Percentiles rank a stretch among this genome's conserved stretches.
These are phyloP conservation scores for Globomyces sp. DNA, from an alignment of 371 early-diverging fungal species.

Conservation along the genomic window DNA sequence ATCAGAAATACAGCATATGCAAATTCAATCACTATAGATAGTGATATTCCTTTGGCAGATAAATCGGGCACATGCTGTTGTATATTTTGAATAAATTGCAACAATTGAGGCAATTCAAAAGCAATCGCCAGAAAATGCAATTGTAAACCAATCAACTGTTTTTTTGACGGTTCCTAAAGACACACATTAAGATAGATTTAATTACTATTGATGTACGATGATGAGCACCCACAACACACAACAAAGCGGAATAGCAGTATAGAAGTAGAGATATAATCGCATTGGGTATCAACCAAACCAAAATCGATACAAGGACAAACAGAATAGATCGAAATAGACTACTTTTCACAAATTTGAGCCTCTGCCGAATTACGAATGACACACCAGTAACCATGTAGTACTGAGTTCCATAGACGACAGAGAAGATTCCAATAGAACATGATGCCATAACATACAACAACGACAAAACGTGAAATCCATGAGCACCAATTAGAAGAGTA, in stretches of 20 bases:
- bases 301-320: neutral
- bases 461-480: too few relatives aligned
- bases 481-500: too few relatives aligned
- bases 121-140: neutral
- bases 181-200: neutral
- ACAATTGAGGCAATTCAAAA: neutral
- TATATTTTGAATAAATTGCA: neutral
- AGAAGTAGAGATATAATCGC: neutral
- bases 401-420: neutral
- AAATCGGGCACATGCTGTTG: neutral
- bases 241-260: neutral
- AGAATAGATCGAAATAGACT: neutral
- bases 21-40: neutral
- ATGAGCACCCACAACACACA: neutral
- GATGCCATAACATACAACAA: neutral
- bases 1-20: neutral
- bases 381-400: neutral
- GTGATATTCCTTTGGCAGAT: neutral
- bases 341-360: neutral
- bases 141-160: neutral
- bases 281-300: neutral
- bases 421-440: neutral
- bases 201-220: neutral
- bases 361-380: neutral
- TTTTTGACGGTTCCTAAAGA: neutral